Percentiles rank a stretch among this genome's conserved stretches.
Evolutionary conservation across 169 alveolate species (phyloP).

Genomic region (Eimeria tenella): DNA sequence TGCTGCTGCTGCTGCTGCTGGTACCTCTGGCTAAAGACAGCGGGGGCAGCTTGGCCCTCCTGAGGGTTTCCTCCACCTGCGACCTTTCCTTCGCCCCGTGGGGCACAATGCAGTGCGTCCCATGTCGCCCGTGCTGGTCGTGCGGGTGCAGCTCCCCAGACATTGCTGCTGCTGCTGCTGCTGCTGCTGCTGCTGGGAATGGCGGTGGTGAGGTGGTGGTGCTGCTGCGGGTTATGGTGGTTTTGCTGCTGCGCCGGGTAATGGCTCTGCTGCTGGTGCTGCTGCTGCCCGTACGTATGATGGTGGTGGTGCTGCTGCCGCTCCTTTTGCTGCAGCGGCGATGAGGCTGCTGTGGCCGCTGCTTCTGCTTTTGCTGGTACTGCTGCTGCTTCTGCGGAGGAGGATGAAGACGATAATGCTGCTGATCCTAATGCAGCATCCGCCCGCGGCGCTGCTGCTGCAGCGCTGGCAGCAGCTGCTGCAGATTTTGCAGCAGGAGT

Average conservation of each 20-base stretch:
- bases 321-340: not conserved
- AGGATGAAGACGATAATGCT: not conserved
- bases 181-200: constrained; percentile 23
- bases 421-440: not conserved
- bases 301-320: not conserved
- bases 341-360: not conserved
- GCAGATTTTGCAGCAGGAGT: too few relatives aligned
- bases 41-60: constrained; percentile 56
- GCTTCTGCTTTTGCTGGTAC: not conserved
- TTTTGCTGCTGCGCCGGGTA: not conserved
- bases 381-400: not conserved
- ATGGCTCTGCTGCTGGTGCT: not conserved
- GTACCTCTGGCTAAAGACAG: constrained; percentile 52
- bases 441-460: too few relatives aligned
- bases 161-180: constrained; percentile 5
- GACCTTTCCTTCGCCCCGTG: constrained; percentile 75
- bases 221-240: not conserved
- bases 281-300: not conserved
- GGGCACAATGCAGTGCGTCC: constrained; percentile 76
- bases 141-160: constrained; percentile 77
- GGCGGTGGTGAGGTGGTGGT: not conserved
- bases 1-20: not conserved
- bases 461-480: too few relatives aligned
- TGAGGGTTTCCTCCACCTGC: constrained; percentile 54
- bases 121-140: constrained; percentile 81